These are phyloP conservation scores for Tuber microsphaerosporum DNA, from an alignment of 495 filamentous ascomycete species.

Conservation along the genomic window DNA sequence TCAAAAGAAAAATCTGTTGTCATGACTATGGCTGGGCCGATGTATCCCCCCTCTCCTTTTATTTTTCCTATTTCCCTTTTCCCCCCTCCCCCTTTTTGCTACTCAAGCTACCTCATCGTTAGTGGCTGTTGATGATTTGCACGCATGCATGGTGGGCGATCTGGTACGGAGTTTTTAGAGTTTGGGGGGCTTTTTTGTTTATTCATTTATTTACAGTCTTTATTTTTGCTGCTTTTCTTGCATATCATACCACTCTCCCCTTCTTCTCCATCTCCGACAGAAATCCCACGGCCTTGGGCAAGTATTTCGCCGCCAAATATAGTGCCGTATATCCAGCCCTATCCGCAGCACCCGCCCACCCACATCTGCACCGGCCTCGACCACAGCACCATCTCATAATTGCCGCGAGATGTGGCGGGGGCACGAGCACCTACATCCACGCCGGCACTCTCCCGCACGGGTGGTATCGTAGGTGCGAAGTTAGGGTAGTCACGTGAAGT, in stretches of 20 bases:
- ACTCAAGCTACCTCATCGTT: background rate
- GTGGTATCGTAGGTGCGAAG: background rate
- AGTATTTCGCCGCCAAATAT: slow-evolving; percentile 8
- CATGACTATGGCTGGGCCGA: background rate
- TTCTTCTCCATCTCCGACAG: slow-evolving; percentile 13
- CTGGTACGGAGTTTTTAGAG: background rate
- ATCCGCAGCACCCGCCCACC: slow-evolving; percentile 9
- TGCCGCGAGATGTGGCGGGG: too few relatives aligned
- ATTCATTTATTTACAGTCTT: background rate
- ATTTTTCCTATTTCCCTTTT: background rate
- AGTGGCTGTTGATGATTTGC: background rate
- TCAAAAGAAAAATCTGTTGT: background rate
- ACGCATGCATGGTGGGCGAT: background rate
- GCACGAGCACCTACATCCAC: background rate
- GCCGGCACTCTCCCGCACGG: background rate
- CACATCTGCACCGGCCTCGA: slow-evolving; percentile 18
- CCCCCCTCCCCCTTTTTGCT: background rate
- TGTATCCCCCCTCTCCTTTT: background rate
- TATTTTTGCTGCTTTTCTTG: background rate
- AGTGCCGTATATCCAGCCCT: slow-evolving; percentile 8
- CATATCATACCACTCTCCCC: background rate
- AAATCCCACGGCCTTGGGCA: slow-evolving; percentile 7
- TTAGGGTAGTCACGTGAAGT: too few relatives aligned
- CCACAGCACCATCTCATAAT: background rate
- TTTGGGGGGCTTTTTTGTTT: background rate